These are phyloP conservation scores for Rhododendron simsii DNA, from an alignment of 148 eudicot genomes.

Conservation along the genomic window DNA sequence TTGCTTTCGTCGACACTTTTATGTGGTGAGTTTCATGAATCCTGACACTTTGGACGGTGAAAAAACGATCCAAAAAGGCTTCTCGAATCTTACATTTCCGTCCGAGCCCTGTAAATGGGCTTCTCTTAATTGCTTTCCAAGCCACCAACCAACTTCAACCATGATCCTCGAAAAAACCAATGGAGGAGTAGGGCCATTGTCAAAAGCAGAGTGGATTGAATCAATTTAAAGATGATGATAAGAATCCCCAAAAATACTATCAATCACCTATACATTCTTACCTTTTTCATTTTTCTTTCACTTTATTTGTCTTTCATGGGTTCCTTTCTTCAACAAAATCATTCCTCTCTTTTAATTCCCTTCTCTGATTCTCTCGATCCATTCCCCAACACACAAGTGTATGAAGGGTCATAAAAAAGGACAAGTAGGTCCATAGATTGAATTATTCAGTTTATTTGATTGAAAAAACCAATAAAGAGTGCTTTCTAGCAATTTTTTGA, in stretches of 20 bases:
- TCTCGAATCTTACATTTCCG: background rate
- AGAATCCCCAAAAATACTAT: background rate
- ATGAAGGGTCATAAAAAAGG: background rate
- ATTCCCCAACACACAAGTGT: background rate
- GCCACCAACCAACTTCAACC: background rate
- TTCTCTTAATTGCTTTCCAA: background rate
- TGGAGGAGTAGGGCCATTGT: background rate
- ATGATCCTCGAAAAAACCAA: background rate
- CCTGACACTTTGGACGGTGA: background rate
- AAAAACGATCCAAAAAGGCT: background rate
- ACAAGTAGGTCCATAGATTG: background rate
- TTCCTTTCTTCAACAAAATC: background rate
- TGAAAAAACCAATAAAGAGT: no score
- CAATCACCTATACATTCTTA: background rate
- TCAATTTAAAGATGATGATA: background rate
- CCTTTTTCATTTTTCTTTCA: background rate
- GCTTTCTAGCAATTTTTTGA: background rate
- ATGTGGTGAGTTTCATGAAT: no score
- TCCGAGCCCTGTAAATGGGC: background rate
- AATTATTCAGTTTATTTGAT: background rate
- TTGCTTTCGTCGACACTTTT: no score
- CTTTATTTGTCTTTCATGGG: constrained; percentile 1
- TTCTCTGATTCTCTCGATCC: background rate
- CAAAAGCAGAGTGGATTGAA: background rate
- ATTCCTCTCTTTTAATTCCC: background rate